These are phyloP conservation scores for Yamadazyma trypodendri DNA, from an alignment of 1,139 yeast genomes.

Conservation along the genomic window DNA sequence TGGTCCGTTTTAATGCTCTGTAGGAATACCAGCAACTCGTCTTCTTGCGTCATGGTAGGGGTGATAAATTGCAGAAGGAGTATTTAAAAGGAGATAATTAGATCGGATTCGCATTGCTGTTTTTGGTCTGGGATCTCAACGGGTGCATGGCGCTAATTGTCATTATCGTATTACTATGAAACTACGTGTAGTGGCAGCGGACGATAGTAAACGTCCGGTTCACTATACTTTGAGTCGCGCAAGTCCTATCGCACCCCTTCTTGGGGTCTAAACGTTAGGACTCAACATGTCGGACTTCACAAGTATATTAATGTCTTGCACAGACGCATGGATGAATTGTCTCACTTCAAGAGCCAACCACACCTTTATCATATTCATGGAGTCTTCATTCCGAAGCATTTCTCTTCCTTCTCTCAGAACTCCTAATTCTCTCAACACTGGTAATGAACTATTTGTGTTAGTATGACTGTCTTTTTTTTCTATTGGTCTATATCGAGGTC, in stretches of 20 bases:
- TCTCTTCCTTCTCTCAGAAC: conserved; percentile 64
- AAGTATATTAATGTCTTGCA: conserved; percentile 61
- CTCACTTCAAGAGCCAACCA: conserved; percentile 91
- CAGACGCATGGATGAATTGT: conserved; percentile 79
- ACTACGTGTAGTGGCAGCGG: too few species aligned
- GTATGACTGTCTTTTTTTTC: too few species aligned
- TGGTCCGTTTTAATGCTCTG: neutral
- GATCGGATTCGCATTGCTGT: too few species aligned
- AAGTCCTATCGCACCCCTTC: too few species aligned
- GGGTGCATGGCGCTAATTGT: too few species aligned
- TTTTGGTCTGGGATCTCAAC: too few species aligned
- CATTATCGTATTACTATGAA: too few species aligned
- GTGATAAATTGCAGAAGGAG: neutral
- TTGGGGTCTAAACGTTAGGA: conserved; percentile 33
- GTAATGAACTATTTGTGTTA: conserved; percentile 63
- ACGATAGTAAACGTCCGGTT: too few species aligned
- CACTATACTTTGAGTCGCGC: too few species aligned
- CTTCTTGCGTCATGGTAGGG: neutral
- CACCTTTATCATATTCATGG: conserved; percentile 78
- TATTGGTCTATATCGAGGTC: conserved; percentile 51
- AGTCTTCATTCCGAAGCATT: conserved; percentile 56
- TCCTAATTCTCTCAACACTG: conserved; percentile 82
- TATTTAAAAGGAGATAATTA: too few species aligned
- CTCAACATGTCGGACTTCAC: conserved; percentile 54
- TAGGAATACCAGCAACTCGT: neutral